Evolutionary conservation across 1,139 yeast species (phyloP), one percentile per base, ranked within the genome.

Genomic region (Taphrina deformans): DNA sequence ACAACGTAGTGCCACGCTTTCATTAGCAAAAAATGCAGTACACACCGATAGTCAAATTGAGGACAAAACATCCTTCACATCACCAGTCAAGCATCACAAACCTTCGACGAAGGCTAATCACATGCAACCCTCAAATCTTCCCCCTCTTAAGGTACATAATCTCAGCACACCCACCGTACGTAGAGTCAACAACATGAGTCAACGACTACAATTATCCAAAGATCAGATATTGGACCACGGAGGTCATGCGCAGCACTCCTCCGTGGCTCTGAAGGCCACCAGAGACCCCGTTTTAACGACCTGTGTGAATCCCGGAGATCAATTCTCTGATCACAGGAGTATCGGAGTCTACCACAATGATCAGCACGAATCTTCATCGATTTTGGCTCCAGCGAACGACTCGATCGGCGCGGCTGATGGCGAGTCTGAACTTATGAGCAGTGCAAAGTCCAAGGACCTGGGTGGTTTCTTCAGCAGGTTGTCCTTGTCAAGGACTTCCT

Each of bases 31-130:
- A 12, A 29, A 27, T 14, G 6, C 53, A 10, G 35, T n/a, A 18
- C 35, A 26, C 12, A 9, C 10, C 12, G 35, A 40, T 6, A 24
- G 45, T 3, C 29, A 35, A 21, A 46, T 33, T 16, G 45, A 27
- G 9, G 63, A 59, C 23, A 33, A 51, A 21, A 50, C 55, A 3
- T 59, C 63, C 27, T 59, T 59, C 18, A 59, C 63, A 1, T 59
- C 63, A 7, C 63, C 63, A 7, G 41, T 52, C 14, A 59, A 59
- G 46, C 40, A 16, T 10, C 24, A 2, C 14, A 48, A 50, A 16
- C 26, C 50, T 18, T 52, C 63, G 3, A 16, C 27, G 9, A 55
- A 31, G n/a, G 52, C 29, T 7, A 29, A 50, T 16, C 62, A 58
- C 5, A 23, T 48, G 51, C 63, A 59, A 46, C 63, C 63, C 2